Evolutionary conservation across 2,329 filamentous ascomycete genomes (phyloP), one percentile per base, ranked within the genome.

Genomic region (Aspergillus terreus): DNA sequence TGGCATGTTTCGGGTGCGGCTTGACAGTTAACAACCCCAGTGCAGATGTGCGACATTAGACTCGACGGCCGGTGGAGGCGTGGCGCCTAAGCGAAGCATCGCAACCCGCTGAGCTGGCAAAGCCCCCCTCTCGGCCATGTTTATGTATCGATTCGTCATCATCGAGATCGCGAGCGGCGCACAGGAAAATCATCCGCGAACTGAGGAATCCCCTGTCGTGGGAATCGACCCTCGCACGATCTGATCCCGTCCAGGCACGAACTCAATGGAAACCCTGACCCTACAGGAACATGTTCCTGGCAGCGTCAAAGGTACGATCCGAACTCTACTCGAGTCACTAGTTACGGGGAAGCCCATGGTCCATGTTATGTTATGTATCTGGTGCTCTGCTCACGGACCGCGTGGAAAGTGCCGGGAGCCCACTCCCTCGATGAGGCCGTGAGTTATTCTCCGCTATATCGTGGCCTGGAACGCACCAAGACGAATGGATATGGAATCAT

Each of bases 391-490:
- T 51, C 49, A 47, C 33, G 46, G 38, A 33, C 44, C 44, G 14
- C 49, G 50, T 49, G 21, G 23, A 52, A 55, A 50, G 50, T 46
- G 47, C 51, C 53, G 50, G 48, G 25, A 44, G 21, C 17, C 27
- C 41, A 19, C 46, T 55, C 21, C 51, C 36, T 55, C 43, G 53
- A 54, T 40, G 10, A 38, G 44, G 47, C 51, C 40, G 19, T 53
- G 46, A 47, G 46, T 51, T 58, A 55, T 56, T 58, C 48, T 54
- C 55, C 55, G 55, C 46, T 43, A 46, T 53, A 57, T 55, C 45
- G 48, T 49, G 50, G 40, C 19, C 40, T 42, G 40, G 40, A 42
- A 42, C 40, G 40, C 17, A 21, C 11, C 40, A 21, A 12, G 19
- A 3, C 11, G 40, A n/a, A 17, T 19, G 17, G 19, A 42, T 12